These are phyloP conservation scores for Monilinia fructicola DNA, from an alignment of 2,329 filamentous ascomycete species.

Conservation along the genomic window DNA sequence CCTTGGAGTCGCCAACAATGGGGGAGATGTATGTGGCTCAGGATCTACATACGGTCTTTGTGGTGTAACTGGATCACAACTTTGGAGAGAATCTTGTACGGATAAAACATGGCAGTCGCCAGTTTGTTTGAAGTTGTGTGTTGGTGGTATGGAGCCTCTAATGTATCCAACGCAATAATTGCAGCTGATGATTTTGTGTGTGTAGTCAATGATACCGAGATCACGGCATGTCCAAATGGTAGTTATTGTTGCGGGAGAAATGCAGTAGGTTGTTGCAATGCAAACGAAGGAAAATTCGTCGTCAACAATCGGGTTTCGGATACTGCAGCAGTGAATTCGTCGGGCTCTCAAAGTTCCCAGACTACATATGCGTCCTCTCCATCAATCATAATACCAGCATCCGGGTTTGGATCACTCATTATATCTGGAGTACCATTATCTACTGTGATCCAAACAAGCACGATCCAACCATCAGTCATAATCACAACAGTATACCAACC, in stretches of 20 bases:
- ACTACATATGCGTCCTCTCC: too few species aligned
- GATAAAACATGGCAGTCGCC: slow-evolving; percentile 22
- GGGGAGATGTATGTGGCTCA: slow-evolving; percentile 18
- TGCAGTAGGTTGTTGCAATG: slow-evolving; percentile 9
- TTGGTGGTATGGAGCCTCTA: slow-evolving; percentile 6
- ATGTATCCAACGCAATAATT: not conserved
- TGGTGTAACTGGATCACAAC: slow-evolving; percentile 17
- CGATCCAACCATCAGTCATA: not conserved
- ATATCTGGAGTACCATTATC: not conserved
- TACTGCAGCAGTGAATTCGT: not conserved
- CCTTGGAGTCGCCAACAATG: not conserved
- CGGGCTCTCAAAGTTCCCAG: not conserved
- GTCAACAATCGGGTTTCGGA: slow-evolving; percentile 22
- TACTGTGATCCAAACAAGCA: not conserved
- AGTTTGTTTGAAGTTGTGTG: slow-evolving; percentile 13
- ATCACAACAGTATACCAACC: slow-evolving; percentile 9
- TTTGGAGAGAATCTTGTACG: slow-evolving; percentile 24
- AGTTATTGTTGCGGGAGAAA: slow-evolving; percentile 23
- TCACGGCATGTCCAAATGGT: slow-evolving; percentile 18
- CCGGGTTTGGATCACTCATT: not conserved
- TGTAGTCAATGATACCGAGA: slow-evolving; percentile 19
- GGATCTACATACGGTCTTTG: slow-evolving; percentile 23
- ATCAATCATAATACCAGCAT: not conserved
- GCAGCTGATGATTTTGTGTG: not conserved
- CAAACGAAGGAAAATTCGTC: slow-evolving; percentile 13